Evolutionary conservation across 768 basidiomycete genomes (phyloP).

Genomic region (Tulasnella sp.): DNA sequence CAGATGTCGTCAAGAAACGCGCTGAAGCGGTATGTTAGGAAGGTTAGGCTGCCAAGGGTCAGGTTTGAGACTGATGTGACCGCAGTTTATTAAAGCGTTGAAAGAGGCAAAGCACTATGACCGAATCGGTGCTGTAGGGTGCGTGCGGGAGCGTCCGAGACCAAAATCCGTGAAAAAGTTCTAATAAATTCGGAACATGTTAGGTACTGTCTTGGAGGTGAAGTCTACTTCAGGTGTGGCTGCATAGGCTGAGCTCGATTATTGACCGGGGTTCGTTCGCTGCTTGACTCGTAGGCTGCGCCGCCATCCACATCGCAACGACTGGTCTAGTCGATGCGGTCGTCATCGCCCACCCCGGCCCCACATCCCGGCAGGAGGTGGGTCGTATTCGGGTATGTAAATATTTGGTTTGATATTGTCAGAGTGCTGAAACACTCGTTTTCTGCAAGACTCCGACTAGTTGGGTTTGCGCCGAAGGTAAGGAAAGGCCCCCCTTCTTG

Average conservation of each 20-base stretch:
- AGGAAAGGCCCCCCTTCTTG: background rate
- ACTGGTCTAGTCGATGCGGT: background rate
- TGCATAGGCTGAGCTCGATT: background rate
- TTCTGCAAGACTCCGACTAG: conserved; percentile 32
- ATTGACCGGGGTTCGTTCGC: background rate
- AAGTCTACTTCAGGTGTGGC: background rate
- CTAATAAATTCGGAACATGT: background rate
- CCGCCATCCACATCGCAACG: background rate
- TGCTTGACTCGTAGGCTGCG: background rate
- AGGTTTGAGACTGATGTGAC: background rate
- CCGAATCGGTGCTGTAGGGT: background rate
- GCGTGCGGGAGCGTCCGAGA: too few relatives aligned
- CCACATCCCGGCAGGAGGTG: background rate
- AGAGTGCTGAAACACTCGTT: background rate
- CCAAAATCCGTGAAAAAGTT: background rate
- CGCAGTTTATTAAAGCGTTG: background rate
- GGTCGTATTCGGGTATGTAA: background rate
- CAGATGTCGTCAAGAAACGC: background rate
- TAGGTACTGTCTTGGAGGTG: conserved; percentile 13
- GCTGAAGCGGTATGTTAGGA: background rate
- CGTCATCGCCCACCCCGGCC: background rate
- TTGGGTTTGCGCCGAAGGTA: conserved; percentile 43
- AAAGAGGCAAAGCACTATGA: background rate
- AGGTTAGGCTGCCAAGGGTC: too few relatives aligned
- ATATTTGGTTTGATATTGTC: background rate